Evolutionary conservation across 2,329 filamentous ascomycete genomes (phyloP).

Genomic region (Onygenales sp.): DNA sequence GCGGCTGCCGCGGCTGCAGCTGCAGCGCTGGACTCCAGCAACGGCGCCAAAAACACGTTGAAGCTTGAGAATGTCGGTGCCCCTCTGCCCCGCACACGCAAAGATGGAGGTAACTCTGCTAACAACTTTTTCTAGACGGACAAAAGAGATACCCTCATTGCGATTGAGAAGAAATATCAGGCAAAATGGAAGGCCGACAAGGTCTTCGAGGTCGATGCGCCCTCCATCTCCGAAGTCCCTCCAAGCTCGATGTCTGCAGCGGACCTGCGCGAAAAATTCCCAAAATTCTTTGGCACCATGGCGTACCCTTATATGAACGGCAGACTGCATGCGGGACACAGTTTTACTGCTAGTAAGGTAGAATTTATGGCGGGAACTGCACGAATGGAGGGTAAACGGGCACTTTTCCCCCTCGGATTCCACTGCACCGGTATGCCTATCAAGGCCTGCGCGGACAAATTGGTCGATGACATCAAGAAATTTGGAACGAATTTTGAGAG

Average conservation of each 20-base stretch:
- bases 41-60: constrained; percentile 50
- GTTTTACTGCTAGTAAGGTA: constrained; percentile 83
- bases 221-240: constrained; percentile 66
- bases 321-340: constrained; percentile 80
- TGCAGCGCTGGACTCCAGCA: constrained; percentile 45
- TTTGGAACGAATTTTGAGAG: constrained; percentile 81
- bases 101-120: constrained; percentile 14
- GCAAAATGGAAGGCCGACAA: constrained; percentile 66
- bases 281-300: constrained; percentile 84
- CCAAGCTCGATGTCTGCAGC: constrained; percentile 62
- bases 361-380: constrained; percentile 84
- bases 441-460: constrained; percentile 93
- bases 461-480: constrained; percentile 76
- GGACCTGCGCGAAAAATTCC: constrained; percentile 68
- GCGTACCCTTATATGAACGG: constrained; percentile 80
- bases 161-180: constrained; percentile 87
- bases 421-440: constrained; percentile 98
- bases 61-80: constrained; percentile 52
- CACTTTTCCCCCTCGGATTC: constrained; percentile 85
- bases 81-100: constrained; percentile 3
- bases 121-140: constrained; percentile 52
- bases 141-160: constrained; percentile 73
- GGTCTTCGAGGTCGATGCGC: constrained; percentile 80
- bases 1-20: constrained; percentile 41
- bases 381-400: constrained; percentile 80